Conservation (phyloP, 164 flowering plant species). For the Sextonia rubra region DNA sequence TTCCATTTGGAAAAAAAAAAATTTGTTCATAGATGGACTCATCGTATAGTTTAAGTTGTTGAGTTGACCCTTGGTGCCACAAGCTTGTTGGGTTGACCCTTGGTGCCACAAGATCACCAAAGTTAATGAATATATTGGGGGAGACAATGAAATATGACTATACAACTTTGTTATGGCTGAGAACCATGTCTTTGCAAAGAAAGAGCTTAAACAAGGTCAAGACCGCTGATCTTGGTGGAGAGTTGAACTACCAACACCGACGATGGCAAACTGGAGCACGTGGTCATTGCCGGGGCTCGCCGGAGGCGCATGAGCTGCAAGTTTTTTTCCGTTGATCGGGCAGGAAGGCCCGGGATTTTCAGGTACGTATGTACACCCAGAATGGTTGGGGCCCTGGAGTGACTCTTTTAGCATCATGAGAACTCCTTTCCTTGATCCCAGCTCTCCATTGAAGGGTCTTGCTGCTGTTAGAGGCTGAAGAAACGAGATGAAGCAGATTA, state of each 20-base stretch:
- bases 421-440: not conserved
- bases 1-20: too few relatives aligned
- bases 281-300: too few relatives aligned
- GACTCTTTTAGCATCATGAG: not conserved
- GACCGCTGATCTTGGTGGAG: not conserved
- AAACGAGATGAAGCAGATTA: not conserved
- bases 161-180: too few relatives aligned
- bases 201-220: not conserved
- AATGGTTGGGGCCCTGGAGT: not conserved
- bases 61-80: too few relatives aligned
- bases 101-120: too few relatives aligned
- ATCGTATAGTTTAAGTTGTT: too few relatives aligned
- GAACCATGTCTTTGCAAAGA: too few relatives aligned
- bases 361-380: not conserved
- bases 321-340: not conserved
- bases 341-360: not conserved
- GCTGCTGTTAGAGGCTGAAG: not conserved
- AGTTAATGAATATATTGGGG: too few relatives aligned
- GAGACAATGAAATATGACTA: too few relatives aligned
- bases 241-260: not conserved
- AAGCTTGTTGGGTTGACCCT: too few relatives aligned
- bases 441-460: not conserved
- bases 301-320: not conserved
- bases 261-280: rapidly evolving
- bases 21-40: too few relatives aligned